A percentile compares a stretch with the other conserved stretches of the same genome.
These are phyloP conservation scores for Hyaloperonospora brassicae DNA, from an alignment of 352 stramenopile species.

Conservation along the genomic window DNA sequence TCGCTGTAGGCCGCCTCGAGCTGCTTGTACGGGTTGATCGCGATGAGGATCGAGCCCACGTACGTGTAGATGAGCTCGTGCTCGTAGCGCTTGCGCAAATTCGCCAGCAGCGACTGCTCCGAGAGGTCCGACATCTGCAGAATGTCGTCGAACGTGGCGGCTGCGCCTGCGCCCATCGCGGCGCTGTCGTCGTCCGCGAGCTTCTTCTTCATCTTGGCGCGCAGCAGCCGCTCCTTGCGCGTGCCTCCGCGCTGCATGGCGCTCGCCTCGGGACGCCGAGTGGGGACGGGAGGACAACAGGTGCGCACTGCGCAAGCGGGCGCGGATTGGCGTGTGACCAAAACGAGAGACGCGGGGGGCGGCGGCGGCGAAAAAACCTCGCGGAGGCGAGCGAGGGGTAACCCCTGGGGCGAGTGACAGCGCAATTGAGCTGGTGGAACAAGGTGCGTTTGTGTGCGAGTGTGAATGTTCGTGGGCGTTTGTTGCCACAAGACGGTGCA, in stretches of 20 bases:
- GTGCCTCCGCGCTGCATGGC: conserved; percentile 28
- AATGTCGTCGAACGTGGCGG: conserved; percentile 78
- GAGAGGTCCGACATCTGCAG: conserved; percentile 86
- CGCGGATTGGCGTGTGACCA: conserved; percentile 24
- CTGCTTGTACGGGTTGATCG: conserved; percentile 88
- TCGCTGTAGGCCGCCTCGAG: conserved; percentile 65
- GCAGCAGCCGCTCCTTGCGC: conserved; percentile 78
- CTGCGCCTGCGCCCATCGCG: conserved; percentile 29
- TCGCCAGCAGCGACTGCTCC: conserved; percentile 84
- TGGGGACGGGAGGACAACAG: not conserved
- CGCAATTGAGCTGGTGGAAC: too few relatives aligned
- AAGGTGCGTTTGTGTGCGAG: too few relatives aligned
- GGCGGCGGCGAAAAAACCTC: conserved; percentile 21
- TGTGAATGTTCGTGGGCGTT: too few relatives aligned
- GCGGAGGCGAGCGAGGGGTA: not conserved
- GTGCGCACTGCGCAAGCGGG: conserved; percentile 20
- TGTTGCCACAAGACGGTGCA: too few relatives aligned
- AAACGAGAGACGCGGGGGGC: conserved; percentile 2
- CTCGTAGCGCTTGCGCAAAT: conserved; percentile 86
- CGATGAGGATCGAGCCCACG: conserved; percentile 86
- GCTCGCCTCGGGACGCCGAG: not conserved
- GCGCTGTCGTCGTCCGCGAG: conserved; percentile 56
- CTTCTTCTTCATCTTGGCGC: conserved; percentile 86
- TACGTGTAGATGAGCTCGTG: conserved; percentile 92
- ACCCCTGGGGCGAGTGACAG: too few relatives aligned